Conservation (phyloP, 2,329 filamentous ascomycete species). For the Metarhizium rileyi region DNA sequence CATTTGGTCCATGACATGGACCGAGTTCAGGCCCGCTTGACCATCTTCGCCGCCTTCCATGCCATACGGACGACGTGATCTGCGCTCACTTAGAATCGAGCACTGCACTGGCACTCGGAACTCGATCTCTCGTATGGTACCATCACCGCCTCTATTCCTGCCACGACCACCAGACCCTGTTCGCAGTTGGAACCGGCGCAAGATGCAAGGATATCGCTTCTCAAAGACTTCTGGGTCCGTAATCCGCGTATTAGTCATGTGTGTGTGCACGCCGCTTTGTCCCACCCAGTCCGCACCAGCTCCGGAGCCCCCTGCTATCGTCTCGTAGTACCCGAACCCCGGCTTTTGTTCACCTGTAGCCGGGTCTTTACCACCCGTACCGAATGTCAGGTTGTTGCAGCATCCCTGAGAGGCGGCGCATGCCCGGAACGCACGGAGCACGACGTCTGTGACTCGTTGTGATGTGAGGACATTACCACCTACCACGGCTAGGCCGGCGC, state of each 20-base stretch:
- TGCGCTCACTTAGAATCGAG: slow-evolving; percentile 66
- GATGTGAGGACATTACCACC: slow-evolving; percentile 74
- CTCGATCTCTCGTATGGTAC: slow-evolving; percentile 70
- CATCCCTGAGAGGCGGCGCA: slow-evolving; percentile 73
- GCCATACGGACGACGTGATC: slow-evolving; percentile 65
- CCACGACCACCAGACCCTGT: slow-evolving; percentile 47
- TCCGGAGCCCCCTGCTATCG: slow-evolving; percentile 68
- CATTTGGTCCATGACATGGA: slow-evolving; percentile 10
- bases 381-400: slow-evolving; percentile 79
- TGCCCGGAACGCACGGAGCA: slow-evolving; percentile 69
- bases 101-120: slow-evolving; percentile 70
- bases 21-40: slow-evolving; percentile 51
- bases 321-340: slow-evolving; percentile 83
- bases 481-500: slow-evolving; percentile 68
- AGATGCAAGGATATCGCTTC: slow-evolving; percentile 56
- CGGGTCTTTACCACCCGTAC: slow-evolving; percentile 63
- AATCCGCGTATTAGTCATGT: slow-evolving; percentile 82
- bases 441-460: slow-evolving; percentile 75
- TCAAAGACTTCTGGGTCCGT: slow-evolving; percentile 76
- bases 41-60: slow-evolving; percentile 63
- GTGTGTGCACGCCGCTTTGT: slow-evolving; percentile 66
- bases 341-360: slow-evolving; percentile 32
- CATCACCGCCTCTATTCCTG: slow-evolving; percentile 60
- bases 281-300: slow-evolving; percentile 66
- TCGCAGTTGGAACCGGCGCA: slow-evolving; percentile 60